phyloP scores from a whole-genome alignment of 225 moss, liverwort and hornwort genomes.

The Thuidium tamariscinum region DNA sequence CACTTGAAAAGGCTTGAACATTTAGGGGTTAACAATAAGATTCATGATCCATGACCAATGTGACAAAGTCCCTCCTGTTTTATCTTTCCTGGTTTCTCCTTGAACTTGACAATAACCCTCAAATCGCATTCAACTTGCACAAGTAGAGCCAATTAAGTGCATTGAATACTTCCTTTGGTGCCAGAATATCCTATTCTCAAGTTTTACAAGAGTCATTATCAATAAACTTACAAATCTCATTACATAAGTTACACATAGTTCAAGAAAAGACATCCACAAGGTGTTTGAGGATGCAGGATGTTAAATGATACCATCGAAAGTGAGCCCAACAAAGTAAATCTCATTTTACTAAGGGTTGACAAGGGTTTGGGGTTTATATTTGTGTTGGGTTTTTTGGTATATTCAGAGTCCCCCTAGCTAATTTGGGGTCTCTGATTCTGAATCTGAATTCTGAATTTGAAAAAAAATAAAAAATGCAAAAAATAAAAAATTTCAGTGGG shows the following conservation, averaged over 20 bases:
- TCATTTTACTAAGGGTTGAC: too few species aligned
- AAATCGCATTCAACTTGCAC: not conserved
- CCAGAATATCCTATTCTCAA: not conserved
- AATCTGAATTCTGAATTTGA: too few species aligned
- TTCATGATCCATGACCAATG: not conserved
- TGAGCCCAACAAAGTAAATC: too few species aligned
- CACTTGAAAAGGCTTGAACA: too few species aligned
- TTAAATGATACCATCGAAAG: too few species aligned
- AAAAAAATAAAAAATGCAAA: too few species aligned
- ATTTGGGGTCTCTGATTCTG: too few species aligned
- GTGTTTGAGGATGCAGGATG: too few species aligned
- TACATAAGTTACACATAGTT: not conserved
- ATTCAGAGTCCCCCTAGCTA: too few species aligned
- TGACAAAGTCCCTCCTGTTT: not conserved
- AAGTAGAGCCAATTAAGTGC: not conserved
- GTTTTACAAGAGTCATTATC: not conserved
- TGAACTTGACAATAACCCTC: not conserved
- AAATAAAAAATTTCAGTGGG: too few species aligned
- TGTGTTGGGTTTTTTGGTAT: too few species aligned
- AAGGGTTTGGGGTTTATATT: too few species aligned
- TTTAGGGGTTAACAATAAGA: not conserved
- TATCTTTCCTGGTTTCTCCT: slow-evolving; percentile 7
- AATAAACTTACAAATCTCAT: not conserved
- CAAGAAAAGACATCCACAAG: not conserved
- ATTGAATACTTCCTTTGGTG: not conserved